These are phyloP conservation scores for Acanthamoeba royreba DNA, from an alignment of 208 protist species.

Conservation along the genomic window DNA sequence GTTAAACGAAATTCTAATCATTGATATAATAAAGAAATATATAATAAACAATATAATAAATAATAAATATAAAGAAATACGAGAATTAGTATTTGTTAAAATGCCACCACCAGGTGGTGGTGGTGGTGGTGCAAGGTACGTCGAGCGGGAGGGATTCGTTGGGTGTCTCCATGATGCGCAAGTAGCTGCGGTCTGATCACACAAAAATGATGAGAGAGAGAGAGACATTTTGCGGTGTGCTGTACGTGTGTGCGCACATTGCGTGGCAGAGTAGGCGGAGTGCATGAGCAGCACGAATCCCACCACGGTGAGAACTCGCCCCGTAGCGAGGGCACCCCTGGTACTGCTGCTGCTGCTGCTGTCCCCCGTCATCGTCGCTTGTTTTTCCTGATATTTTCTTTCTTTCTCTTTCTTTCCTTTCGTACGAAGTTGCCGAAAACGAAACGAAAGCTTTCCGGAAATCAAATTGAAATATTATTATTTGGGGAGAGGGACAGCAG, in stretches of 20 bases:
- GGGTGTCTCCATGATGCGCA: conserved; percentile 4
- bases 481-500: no score
- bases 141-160: not conserved
- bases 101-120: no score
- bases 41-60: no score
- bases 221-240: not conserved
- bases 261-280: not conserved
- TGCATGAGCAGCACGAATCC: not conserved
- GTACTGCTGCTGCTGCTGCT: not conserved
- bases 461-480: no score
- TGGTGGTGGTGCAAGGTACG: not conserved
- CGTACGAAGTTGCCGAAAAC: no score
- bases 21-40: not conserved
- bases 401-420: not conserved
- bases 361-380: not conserved
- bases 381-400: not conserved
- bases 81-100: no score
- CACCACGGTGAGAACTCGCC: not conserved
- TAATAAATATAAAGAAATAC: no score
- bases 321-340: not conserved
- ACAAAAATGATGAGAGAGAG: not conserved
- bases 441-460: no score
- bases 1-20: not conserved
- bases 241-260: not conserved
- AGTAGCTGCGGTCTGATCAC: not conserved